These are phyloP conservation scores for Astrothelium subdiscretum DNA, from an alignment of 495 filamentous ascomycete genomes.

Conservation along the genomic window DNA sequence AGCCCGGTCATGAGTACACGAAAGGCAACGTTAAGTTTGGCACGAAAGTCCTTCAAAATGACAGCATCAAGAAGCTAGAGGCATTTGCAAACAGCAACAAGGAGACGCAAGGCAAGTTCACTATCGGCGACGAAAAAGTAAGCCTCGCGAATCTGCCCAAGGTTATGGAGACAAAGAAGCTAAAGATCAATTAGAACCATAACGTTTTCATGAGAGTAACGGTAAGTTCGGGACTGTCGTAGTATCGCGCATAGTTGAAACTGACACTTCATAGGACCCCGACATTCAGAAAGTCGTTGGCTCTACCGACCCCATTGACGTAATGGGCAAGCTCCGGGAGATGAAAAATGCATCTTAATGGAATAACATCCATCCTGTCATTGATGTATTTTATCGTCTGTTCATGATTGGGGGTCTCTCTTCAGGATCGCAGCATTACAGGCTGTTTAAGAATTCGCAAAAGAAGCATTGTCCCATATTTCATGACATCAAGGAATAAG, in stretches of 20 bases:
- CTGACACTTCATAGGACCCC: conserved; percentile 48
- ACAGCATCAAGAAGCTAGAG: conserved; percentile 63
- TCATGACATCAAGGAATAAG: too few species aligned
- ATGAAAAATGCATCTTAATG: conserved; percentile 64
- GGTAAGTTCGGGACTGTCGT: conserved; percentile 37
- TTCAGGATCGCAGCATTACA: too few species aligned
- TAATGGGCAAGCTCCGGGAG: conserved; percentile 76
- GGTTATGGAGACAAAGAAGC: neutral
- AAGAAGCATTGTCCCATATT: neutral
- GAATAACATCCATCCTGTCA: neutral
- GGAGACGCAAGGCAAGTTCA: conserved; percentile 92
- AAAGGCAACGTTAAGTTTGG: conserved; percentile 86
- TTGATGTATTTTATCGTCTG: neutral
- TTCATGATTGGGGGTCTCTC: too few species aligned
- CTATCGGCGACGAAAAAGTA: conserved; percentile 96
- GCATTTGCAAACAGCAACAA: conserved; percentile 66
- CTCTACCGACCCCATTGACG: conserved; percentile 68
- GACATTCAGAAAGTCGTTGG: conserved; percentile 75
- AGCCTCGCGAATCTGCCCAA: conserved; percentile 7
- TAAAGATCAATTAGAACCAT: conserved; percentile 49
- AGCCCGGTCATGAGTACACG: conserved; percentile 97
- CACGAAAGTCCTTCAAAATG: conserved; percentile 56
- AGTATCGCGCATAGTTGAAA: conserved; percentile 2
- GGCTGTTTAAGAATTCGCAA: neutral
- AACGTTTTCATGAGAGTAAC: conserved; percentile 94